Evolutionary conservation across 2,329 filamentous ascomycete species (phyloP).

Genomic region (Aspergillus candidus): DNA sequence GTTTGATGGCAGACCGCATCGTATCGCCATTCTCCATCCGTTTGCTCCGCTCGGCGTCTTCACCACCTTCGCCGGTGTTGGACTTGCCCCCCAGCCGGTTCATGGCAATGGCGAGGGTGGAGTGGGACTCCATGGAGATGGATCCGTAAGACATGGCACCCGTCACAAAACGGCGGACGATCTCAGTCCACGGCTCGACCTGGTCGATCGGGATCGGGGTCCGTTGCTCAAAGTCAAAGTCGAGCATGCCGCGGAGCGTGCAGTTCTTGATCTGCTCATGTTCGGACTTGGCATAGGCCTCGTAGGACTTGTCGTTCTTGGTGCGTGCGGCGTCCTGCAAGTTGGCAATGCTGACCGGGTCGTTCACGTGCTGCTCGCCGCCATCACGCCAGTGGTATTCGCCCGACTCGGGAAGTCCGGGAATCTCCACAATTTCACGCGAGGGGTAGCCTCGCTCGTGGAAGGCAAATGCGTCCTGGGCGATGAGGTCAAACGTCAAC

Average conservation of each 20-base stretch:
- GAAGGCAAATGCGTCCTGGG: constrained; percentile 88
- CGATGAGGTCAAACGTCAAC: constrained; percentile 87
- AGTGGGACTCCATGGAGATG: constrained; percentile 98
- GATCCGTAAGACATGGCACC: constrained; percentile 98
- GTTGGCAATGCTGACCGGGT: constrained; percentile 90
- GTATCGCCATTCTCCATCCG: constrained; percentile 86
- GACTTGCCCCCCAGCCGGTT: constrained; percentile 94
- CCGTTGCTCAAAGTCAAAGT: constrained; percentile 90
- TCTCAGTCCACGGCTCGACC: constrained; percentile 97
- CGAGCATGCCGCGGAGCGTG: constrained; percentile 85
- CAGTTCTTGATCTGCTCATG: constrained; percentile 97
- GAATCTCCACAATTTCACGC: constrained; percentile 66
- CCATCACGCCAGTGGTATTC: constrained; percentile 99
- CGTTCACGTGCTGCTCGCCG: constrained; percentile 91
- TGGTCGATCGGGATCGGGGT: constrained; percentile 87
- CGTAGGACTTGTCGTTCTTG: constrained; percentile 98
- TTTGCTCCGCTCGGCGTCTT: constrained; percentile 85
- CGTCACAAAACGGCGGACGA: constrained; percentile 91
- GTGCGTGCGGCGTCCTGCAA: constrained; percentile 93
- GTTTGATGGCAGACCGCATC: constrained; percentile 96
- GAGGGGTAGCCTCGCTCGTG: constrained; percentile 90
- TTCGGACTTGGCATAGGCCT: constrained; percentile 86
- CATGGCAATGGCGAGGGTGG: constrained; percentile 91
- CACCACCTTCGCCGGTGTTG: constrained; percentile 95
- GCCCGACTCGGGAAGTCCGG: constrained; percentile 82